Evolutionary conservation across 2,329 filamentous ascomycete genomes (phyloP), one percentile per base, ranked within the genome.

Genomic region (Nemania serpens): DNA sequence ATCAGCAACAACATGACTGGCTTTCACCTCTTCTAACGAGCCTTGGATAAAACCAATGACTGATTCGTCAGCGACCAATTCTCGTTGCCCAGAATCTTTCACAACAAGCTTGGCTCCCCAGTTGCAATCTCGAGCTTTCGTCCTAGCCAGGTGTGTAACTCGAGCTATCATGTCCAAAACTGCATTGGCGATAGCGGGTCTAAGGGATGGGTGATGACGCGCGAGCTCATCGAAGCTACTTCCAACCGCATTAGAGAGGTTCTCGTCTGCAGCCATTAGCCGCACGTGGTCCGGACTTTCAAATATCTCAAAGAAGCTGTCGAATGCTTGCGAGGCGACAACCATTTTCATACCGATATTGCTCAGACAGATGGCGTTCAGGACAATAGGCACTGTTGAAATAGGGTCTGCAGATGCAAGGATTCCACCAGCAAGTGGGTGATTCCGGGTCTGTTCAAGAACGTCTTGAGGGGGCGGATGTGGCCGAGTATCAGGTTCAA

Each of bases 221-320:
- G 94, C 90, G 61, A 99, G 83, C 75, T 99, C 95, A 74, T 99
- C 95, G 71, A 99, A 97, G 42, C 88, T 90, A 25, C 85, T 85
- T 11, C 95, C 95, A 51, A 99, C 84, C 41, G 87, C 85, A 33
- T 84, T 84, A 10, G 93, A 84, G 59, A 96, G 81, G 37, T 82
- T 79, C 5, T 84, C 80, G 66, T 97, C 94, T 39, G 82, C 80
- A 64, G 91, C 87, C 82, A 99, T 88, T 65, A 89, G 90, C 68
- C 90, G 91, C 59, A 99, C 87, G 75, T 99, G 96, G 15, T 87
- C 84, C 2, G 93, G 88, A 67, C 92, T 98, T 75, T 97, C 91
- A 67, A 99, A 99, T n/a, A 98, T 92, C 73, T 97, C 91, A 66
- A 99, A 90, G 73, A 93, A 98, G 68, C 87, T 91, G 58, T 93